Evolutionary conservation across 768 basidiomycete species (phyloP), one percentile per base, ranked within the genome.

Genomic region (Boletellus emodensis): DNA sequence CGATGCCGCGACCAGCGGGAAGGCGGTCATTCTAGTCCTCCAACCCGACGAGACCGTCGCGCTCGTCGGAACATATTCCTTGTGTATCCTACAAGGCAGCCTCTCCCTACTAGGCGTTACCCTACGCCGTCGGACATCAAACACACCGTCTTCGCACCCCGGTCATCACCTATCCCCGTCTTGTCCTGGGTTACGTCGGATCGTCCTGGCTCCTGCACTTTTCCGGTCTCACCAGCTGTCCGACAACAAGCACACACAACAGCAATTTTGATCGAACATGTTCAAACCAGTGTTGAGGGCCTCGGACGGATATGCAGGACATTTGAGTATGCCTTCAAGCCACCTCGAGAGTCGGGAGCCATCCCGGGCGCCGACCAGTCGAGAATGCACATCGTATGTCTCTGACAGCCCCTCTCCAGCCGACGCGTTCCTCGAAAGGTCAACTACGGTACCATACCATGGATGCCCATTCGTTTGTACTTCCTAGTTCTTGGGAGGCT

Each of bases 91-190:
- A 4, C 79, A 73, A 44, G 87, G 89, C 1, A 68, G 76, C 14
- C 53, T 94, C 45, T 68, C 72, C 3, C 42, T 92, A 1, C 72
- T 75, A n/a, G 88, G 87, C 3, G 74, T 79, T 11, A 70, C 67
- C 1, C 61, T 88, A 8, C 51, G 1, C 58, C 80, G 7, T 79
- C 80, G 1, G 40, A 57, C 2, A 60, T 48, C 3, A 49, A 58
- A 6, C 74, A 90, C 56, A 69, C 67, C 12, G 72, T 94, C 24
- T 94, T 82, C 61, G 87, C 90, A 0, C 90, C 93, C 0, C 75
- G 81, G 3, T 89, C 84, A 0, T 81, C 89, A n/a, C 89, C 91
- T 0, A 62, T 94, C 6, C 89, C 91, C 0, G 62, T 74, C 67
- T 52, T 78, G 71, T 59, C 64, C 14, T 62, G 71, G 56, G 56